A percentile compares a stretch with the other conserved stretches of the same genome.
These are phyloP conservation scores for Penicillium maclennaniae DNA, from an alignment of 495 filamentous ascomycete species.

Conservation along the genomic window DNA sequence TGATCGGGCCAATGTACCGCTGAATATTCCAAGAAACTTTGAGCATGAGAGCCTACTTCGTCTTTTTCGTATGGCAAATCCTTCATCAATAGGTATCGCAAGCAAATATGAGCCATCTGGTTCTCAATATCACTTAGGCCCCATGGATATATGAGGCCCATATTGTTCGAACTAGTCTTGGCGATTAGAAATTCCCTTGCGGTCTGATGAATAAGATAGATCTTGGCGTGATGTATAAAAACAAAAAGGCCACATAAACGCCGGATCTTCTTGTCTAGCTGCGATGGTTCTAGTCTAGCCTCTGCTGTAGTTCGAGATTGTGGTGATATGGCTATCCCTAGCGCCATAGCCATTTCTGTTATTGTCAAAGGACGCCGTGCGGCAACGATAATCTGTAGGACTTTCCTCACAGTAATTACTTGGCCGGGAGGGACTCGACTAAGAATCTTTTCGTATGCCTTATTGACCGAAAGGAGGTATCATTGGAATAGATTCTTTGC, in stretches of 20 bases:
- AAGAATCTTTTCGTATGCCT: constrained; percentile 30
- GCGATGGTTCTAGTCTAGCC: constrained; percentile 17
- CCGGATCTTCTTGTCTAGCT: constrained; percentile 22
- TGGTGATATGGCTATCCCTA: constrained; percentile 22
- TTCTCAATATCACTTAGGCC: constrained; percentile 10
- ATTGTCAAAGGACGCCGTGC: constrained; percentile 32
- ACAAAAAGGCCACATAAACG: constrained; percentile 39
- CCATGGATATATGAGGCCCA: constrained; percentile 8
- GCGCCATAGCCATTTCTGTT: constrained; percentile 36
- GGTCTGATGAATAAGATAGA: constrained; percentile 37
- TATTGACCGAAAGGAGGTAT: constrained; percentile 21
- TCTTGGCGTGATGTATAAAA: constrained; percentile 29
- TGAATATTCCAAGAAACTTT: no score
- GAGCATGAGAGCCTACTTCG: no score
- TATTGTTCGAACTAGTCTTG: constrained; percentile 3
- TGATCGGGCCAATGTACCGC: no score
- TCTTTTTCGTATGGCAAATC: no score
- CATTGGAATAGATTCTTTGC: constrained; percentile 11
- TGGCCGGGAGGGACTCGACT: constrained; percentile 10
- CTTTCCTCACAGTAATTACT: constrained; percentile 11
- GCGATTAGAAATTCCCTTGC: constrained; percentile 27
- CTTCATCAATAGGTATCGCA: constrained; percentile 22
- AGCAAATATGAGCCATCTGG: constrained; percentile 19
- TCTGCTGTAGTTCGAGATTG: constrained; percentile 16
- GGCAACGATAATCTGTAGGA: constrained; percentile 38